Conservation (phyloP, 768 basidiomycete genomes). For the Suillus occidentalis region DNA sequence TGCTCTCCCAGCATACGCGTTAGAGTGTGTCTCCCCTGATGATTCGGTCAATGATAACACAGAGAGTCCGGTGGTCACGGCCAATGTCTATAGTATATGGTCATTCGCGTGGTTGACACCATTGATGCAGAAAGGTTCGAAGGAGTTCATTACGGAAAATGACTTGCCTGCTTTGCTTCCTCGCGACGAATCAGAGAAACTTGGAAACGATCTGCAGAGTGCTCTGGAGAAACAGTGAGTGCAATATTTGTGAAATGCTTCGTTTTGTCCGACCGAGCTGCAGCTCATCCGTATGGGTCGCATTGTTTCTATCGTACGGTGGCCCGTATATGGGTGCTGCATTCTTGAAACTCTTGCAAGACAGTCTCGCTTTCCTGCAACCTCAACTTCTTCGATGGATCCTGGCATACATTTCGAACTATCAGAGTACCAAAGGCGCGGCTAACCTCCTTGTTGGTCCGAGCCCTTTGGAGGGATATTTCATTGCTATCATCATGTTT, state of each 20-base stretch:
- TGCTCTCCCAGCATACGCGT: conserved; percentile 52
- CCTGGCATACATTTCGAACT: conserved; percentile 77
- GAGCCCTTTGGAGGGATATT: conserved; percentile 65
- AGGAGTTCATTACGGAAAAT: conserved; percentile 72
- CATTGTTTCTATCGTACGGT: conserved; percentile 79
- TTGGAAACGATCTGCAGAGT: conserved; percentile 59
- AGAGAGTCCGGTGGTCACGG: conserved; percentile 72
- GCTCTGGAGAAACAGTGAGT: conserved; percentile 67
- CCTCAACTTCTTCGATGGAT: conserved; percentile 83
- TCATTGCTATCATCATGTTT: conserved; percentile 81
- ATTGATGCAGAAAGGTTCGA: conserved; percentile 68
- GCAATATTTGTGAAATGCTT: background rate
- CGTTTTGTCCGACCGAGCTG: background rate
- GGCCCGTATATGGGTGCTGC: conserved; percentile 66
- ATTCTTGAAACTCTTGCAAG: conserved; percentile 73
- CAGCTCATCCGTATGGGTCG: conserved; percentile 67
- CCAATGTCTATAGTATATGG: conserved; percentile 82
- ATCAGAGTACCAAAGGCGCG: conserved; percentile 51
- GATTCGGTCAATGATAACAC: conserved; percentile 38
- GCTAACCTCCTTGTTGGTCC: conserved; percentile 25
- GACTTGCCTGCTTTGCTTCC: conserved; percentile 79
- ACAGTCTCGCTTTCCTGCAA: conserved; percentile 79
- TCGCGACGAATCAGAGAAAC: conserved; percentile 65
- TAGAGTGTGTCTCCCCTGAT: conserved; percentile 75
- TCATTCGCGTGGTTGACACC: conserved; percentile 87